Conservation (phyloP, 176 grass and related monocot genomes). For the Poa pratensis region DNA sequence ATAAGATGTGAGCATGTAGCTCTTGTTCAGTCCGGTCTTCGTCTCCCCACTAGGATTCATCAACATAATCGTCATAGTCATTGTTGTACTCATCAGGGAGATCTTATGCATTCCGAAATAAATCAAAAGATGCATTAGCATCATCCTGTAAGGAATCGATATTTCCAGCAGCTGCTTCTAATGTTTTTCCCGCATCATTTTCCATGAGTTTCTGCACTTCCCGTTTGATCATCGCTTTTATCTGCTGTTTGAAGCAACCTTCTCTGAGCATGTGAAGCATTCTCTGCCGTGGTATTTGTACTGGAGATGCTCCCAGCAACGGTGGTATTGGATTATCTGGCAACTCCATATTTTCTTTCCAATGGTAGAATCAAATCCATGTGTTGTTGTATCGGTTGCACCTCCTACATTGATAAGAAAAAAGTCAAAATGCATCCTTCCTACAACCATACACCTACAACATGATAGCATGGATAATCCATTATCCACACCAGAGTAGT, state of each 20-base stretch:
- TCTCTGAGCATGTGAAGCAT: constrained; percentile 58
- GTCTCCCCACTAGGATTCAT: constrained; percentile 72
- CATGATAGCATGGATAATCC: constrained; percentile 16
- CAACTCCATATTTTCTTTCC: constrained; percentile 44
- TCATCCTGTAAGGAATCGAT: constrained; percentile 66
- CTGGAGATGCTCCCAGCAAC: constrained; percentile 34
- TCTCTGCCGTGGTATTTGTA: constrained; percentile 46
- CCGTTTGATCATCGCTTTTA: constrained; percentile 47
- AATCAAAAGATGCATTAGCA: constrained; percentile 85
- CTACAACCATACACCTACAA: neutral
- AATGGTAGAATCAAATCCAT: constrained; percentile 46
- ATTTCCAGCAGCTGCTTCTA: constrained; percentile 69
- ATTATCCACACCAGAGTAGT: constrained; percentile 8
- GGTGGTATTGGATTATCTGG: constrained; percentile 39
- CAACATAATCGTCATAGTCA: constrained; percentile 59
- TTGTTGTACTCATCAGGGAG: constrained; percentile 56
- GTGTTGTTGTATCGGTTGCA: constrained; percentile 27
- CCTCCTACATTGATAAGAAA: constrained; percentile 44
- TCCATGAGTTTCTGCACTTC: constrained; percentile 53
- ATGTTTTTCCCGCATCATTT: constrained; percentile 20
- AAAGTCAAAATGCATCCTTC: constrained; percentile 33
- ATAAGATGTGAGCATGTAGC: constrained; percentile 92
- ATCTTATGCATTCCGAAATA: constrained; percentile 64
- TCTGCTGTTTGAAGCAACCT: constrained; percentile 78
- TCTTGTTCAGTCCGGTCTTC: constrained; percentile 86